Evolutionary conservation across 2,329 filamentous ascomycete species (phyloP).

Genomic region (Ophiostoma australiae): DNA sequence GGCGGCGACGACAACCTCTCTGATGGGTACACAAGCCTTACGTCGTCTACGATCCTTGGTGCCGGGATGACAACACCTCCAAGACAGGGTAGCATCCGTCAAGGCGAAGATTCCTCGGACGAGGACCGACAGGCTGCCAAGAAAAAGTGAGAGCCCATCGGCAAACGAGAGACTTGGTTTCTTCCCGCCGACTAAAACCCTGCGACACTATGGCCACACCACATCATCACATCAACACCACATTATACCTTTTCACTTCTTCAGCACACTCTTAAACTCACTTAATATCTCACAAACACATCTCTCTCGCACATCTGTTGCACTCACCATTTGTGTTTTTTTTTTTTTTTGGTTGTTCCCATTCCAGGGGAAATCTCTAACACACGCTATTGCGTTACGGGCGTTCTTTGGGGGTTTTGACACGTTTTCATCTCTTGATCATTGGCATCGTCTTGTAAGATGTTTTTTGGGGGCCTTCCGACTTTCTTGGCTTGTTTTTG

Average conservation of each 20-base stretch:
- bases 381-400: background rate
- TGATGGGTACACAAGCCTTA: constrained; percentile 44
- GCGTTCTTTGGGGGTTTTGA: constrained; percentile 2
- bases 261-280: constrained; percentile 7
- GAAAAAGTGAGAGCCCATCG: background rate
- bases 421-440: background rate
- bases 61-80: constrained; percentile 32
- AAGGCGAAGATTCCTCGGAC: constrained; percentile 26
- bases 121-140: constrained; percentile 20
- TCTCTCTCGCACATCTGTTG: background rate
- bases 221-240: background rate
- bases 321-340: background rate
- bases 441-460: background rate
- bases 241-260: background rate
- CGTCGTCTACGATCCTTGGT: constrained; percentile 43
- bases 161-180: constrained; percentile 9
- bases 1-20: constrained; percentile 38
- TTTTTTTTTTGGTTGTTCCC: background rate
- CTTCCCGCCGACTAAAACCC: background rate
- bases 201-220: background rate
- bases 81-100: constrained; percentile 28
- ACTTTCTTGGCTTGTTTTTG: background rate
- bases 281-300: background rate
- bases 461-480: background rate
- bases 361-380: background rate